phyloP scores from a whole-genome alignment of 495 filamentous ascomycete genomes.

The Poronia punctata region DNA sequence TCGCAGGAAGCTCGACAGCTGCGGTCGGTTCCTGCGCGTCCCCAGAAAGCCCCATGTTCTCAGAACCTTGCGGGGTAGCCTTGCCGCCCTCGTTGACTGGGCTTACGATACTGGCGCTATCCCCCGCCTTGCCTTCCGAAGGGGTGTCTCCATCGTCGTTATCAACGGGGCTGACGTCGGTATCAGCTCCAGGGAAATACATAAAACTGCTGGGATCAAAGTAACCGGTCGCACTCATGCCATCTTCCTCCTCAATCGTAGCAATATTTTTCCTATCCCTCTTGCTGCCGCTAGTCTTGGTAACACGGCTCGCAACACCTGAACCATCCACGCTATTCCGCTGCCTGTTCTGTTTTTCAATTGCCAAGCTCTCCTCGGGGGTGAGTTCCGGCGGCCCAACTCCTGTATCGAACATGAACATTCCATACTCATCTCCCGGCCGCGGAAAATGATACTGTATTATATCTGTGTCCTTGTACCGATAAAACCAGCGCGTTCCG shows the following conservation, averaged over 20 bases:
- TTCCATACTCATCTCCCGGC: slow-evolving; percentile 43
- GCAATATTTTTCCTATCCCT: slow-evolving; percentile 1
- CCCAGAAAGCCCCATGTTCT: neutral
- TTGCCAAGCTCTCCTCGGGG: slow-evolving; percentile 30
- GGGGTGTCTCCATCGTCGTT: slow-evolving; percentile 23
- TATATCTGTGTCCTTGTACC: slow-evolving; percentile 38
- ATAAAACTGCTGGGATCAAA: slow-evolving; percentile 38
- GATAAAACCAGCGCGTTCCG: slow-evolving; percentile 41
- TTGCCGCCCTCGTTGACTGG: too few relatives aligned
- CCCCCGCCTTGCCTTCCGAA: neutral
- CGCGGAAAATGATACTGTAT: slow-evolving; percentile 43
- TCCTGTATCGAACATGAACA: slow-evolving; percentile 29
- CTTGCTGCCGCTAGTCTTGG: slow-evolving; percentile 9
- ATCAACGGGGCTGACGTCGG: slow-evolving; percentile 26
- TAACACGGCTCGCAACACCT: slow-evolving; percentile 11
- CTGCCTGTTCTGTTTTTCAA: slow-evolving; percentile 27
- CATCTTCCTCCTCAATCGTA: slow-evolving; percentile 6
- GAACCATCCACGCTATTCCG: neutral
- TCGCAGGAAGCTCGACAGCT: slow-evolving; percentile 21
- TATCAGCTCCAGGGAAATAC: slow-evolving; percentile 33
- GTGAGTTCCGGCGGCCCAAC: slow-evolving; percentile 27
- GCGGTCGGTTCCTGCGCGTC: neutral
- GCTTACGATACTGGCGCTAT: too few relatives aligned
- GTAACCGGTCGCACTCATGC: slow-evolving; percentile 26
- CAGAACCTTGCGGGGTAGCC: too few relatives aligned